Evolutionary conservation across 2,329 filamentous ascomycete species (phyloP).

Genomic region (Simplicillium aogashimaense): DNA sequence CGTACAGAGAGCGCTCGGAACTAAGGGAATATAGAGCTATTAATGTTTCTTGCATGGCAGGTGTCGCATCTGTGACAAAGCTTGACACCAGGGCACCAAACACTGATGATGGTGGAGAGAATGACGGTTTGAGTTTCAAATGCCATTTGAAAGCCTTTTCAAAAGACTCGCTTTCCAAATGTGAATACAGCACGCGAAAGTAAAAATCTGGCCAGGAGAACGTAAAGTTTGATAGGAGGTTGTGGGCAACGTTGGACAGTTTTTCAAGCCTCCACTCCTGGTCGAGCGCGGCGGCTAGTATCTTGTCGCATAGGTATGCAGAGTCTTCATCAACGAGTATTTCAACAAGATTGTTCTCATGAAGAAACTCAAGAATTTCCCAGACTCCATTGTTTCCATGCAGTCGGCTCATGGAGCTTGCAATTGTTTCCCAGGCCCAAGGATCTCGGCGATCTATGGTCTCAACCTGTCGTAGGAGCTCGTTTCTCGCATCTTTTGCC

Average conservation of each 20-base stretch:
- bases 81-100: constrained; percentile 32
- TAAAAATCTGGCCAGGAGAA: constrained; percentile 42
- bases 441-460: no score
- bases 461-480: constrained; percentile 2
- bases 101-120: constrained; percentile 27
- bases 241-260: constrained; percentile 10
- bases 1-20: constrained; percentile 34
- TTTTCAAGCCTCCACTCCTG: no score
- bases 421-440: no score
- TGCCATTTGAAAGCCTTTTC: constrained; percentile 36
- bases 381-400: constrained; percentile 16
- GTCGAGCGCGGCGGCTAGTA: constrained; percentile 18
- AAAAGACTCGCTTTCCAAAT: constrained; percentile 28
- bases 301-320: constrained; percentile 16
- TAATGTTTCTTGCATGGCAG: constrained; percentile 27
- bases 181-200: constrained; percentile 30
- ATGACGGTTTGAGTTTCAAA: constrained; percentile 29
- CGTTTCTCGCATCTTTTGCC: background rate
- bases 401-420: constrained; percentile 8
- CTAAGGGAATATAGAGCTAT: constrained; percentile 34
- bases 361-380: constrained; percentile 15
- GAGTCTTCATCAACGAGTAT: constrained; percentile 13
- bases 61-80: constrained; percentile 27
- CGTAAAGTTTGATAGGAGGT: constrained; percentile 24
- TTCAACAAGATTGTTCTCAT: constrained; percentile 6